Conservation (phyloP, 2,329 filamentous ascomycete species). For the Colletotrichum higginsianum region DNA sequence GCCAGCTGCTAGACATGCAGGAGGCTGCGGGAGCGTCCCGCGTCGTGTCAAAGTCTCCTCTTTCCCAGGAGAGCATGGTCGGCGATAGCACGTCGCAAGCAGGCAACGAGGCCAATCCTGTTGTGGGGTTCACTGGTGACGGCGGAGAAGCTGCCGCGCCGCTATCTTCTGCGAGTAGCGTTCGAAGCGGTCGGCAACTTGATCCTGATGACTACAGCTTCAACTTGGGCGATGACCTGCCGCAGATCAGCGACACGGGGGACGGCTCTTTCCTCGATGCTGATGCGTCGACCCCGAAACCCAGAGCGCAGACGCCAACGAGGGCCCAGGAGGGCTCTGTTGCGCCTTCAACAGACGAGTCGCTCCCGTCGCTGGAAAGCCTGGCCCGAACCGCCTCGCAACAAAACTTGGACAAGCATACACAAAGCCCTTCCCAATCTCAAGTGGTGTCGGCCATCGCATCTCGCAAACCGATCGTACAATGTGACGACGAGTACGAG, state of each 20-base stretch:
- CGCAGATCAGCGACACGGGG: constrained; percentile 22
- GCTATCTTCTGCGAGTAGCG: constrained; percentile 58
- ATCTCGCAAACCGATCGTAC: constrained; percentile 47
- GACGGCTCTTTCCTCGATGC: constrained; percentile 22
- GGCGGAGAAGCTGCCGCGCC: constrained; percentile 49
- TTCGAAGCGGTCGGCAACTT: constrained; percentile 65
- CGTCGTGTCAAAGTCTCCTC: constrained; percentile 33
- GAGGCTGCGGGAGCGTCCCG: constrained; percentile 24
- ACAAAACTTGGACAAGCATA: constrained; percentile 48
- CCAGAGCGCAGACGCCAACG: constrained; percentile 22
- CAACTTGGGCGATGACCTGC: constrained; percentile 52
- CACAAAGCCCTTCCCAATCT: constrained; percentile 50
- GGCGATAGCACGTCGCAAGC: neutral
- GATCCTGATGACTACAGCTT: constrained; percentile 57
- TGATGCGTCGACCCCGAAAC: constrained; percentile 20
- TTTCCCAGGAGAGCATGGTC: constrained; percentile 30
- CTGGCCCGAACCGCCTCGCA: constrained; percentile 61
- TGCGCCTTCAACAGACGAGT: constrained; percentile 45
- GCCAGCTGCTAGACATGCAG: constrained; percentile 48
- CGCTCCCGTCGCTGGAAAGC: constrained; percentile 52
- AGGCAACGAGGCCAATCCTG: neutral
- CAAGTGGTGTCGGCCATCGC: constrained; percentile 47
- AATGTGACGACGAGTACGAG: constrained; percentile 57
- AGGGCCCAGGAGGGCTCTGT: constrained; percentile 12
- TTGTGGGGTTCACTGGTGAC: constrained; percentile 10